These are phyloP conservation scores for Pythium chondricola DNA, from an alignment of 352 stramenopile species.

Conservation along the genomic window DNA sequence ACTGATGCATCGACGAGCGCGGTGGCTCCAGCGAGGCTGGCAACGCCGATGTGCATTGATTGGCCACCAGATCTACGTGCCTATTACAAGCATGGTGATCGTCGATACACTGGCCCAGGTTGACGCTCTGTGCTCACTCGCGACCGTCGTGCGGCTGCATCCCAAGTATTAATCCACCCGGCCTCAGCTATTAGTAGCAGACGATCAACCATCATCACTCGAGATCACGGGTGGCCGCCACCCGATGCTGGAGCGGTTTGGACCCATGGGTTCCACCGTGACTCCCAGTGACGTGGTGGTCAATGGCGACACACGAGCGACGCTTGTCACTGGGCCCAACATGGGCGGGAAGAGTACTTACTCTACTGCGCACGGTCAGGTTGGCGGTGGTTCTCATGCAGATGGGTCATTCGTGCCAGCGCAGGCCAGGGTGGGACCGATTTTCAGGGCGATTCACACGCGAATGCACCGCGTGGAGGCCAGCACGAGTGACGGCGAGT, in stretches of 20 bases:
- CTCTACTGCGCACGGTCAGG: constrained; percentile 51
- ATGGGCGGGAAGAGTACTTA: constrained; percentile 82
- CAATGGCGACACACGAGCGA: constrained; percentile 6
- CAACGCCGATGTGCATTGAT: constrained; percentile 27
- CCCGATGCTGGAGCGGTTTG: constrained; percentile 41
- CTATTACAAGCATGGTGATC: constrained; percentile 25
- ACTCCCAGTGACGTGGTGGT: constrained; percentile 30
- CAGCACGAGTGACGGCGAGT: constrained; percentile 19
- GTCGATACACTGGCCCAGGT: constrained; percentile 42
- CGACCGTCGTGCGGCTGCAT: constrained; percentile 31
- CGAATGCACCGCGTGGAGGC: constrained; percentile 47
- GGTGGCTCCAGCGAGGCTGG: constrained; percentile 35
- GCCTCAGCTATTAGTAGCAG: constrained; percentile 18
- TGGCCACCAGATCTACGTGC: constrained; percentile 32
- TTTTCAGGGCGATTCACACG: constrained; percentile 64
- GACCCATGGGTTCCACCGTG: constrained; percentile 3
- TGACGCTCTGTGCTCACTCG: constrained; percentile 63
- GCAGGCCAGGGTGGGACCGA: constrained; percentile 22
- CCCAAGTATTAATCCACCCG: constrained; percentile 55
- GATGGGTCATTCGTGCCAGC: constrained; percentile 56
- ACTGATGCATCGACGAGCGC: constrained; percentile 23
- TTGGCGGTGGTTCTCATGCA: constrained; percentile 66
- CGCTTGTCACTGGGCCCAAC: constrained; percentile 77
- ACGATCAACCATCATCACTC: constrained; percentile 22
- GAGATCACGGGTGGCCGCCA: constrained; percentile 49